Conservation (phyloP, 805 yeast species). For the Sugiyamaella americana region DNA sequence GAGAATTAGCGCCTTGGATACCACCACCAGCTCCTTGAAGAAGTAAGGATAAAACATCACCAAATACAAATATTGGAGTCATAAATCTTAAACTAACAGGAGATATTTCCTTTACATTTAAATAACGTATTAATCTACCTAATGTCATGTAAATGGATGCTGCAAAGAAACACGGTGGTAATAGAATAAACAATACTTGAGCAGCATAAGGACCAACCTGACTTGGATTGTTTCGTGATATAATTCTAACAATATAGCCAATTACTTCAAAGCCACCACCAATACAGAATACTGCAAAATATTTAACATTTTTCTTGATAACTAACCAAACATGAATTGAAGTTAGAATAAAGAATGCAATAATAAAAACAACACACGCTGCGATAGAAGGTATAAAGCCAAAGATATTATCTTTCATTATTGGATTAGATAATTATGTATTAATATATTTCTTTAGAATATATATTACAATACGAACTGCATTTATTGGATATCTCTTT, state of each 20-base stretch:
- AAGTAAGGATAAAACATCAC: conserved; percentile 58
- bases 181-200: conserved; percentile 62
- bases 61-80: conserved; percentile 58
- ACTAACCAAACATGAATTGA: conserved; percentile 38
- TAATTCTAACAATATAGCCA: conserved; percentile 60
- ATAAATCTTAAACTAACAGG: conserved; percentile 47
- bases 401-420: too few relatives aligned
- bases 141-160: conserved; percentile 73
- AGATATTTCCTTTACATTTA: conserved; percentile 54
- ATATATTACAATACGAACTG: too few relatives aligned
- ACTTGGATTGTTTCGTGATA: conserved; percentile 34
- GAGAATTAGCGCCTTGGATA: conserved; percentile 33
- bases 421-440: too few relatives aligned
- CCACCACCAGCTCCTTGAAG: conserved; percentile 78
- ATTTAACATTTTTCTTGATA: conserved; percentile 53
- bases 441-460: too few relatives aligned
- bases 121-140: conserved; percentile 49
- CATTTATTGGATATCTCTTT: too few relatives aligned
- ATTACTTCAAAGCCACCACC: conserved; percentile 56
- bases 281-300: conserved; percentile 41
- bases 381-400: conserved; percentile 39
- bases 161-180: conserved; percentile 79
- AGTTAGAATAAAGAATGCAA: conserved; percentile 45
- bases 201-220: conserved; percentile 44
- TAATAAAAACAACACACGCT: conserved; percentile 51